Evolutionary conservation across 352 stramenopile genomes (phyloP).

Genomic region (Globisporangium lucens): DNA sequence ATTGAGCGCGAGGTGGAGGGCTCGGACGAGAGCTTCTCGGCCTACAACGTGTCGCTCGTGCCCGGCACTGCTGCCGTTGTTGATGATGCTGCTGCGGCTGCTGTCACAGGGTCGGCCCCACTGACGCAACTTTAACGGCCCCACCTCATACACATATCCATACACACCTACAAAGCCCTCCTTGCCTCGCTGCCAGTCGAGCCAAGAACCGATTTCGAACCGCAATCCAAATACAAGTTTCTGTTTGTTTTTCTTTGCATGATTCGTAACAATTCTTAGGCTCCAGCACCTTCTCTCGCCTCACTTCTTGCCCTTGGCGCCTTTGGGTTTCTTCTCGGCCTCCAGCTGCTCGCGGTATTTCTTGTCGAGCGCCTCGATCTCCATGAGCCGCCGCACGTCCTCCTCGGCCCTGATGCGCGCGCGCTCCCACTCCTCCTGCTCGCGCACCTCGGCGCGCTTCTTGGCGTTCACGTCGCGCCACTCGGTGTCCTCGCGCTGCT

Average conservation of each 20-base stretch:
- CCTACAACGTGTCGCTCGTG: constrained; percentile 81
- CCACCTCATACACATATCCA: not conserved
- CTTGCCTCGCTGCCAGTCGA: not conserved
- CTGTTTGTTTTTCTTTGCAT: constrained; percentile 7
- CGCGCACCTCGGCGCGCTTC: constrained; percentile 37
- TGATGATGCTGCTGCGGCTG: constrained; percentile 32
- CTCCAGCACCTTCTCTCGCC: not conserved
- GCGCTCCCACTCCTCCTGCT: constrained; percentile 52
- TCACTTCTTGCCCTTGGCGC: constrained; percentile 57
- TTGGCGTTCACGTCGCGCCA: constrained; percentile 59
- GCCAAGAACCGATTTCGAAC: constrained; percentile 8
- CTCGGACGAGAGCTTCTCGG: constrained; percentile 64
- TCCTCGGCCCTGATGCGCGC: constrained; percentile 35
- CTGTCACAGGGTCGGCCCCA: constrained; percentile 12
- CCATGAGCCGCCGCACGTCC: constrained; percentile 41
- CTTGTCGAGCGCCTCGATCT: constrained; percentile 59
- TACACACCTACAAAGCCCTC: not conserved
- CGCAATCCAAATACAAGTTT: constrained; percentile 5
- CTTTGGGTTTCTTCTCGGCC: constrained; percentile 43
- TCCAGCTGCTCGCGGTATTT: constrained; percentile 42
- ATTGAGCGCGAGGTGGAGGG: constrained; percentile 61
- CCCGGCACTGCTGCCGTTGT: constrained; percentile 24
- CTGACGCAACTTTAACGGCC: constrained; percentile 12
- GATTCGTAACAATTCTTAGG: not conserved
- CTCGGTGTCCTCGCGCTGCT: constrained; percentile 35